Evolutionary conservation across 2,329 filamentous ascomycete genomes (phyloP), one percentile per base, ranked within the genome.

Genomic region (Coniosporium tulheliwenetii): DNA sequence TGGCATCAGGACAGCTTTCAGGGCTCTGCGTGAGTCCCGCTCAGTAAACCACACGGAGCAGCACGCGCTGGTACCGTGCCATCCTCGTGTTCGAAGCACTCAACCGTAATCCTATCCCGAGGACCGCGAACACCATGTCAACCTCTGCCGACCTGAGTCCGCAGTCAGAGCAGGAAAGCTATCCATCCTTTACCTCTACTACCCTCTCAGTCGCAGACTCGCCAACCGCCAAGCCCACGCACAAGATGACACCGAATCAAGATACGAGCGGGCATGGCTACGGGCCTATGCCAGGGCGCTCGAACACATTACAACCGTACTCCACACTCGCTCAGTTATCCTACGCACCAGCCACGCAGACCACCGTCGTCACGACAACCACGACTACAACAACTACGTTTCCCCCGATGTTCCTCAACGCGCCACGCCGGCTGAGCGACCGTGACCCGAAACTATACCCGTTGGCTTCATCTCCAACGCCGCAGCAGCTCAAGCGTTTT

Each of bases 401-500:
- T 49, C 87, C 89, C 37, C 85, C 85, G n/a, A 68, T 95, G 43
- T 69, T 84, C 42, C 76, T 94, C 49, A 78, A 77, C 48, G 75
- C 83, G 44, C 81, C 85, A 16, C 75, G 75, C 40, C 74, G 77
- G 39, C 70, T 86, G 30, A 67, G 73, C 44, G 72, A 79, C 41
- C 75, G 94, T 43, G 86, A 96, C 59, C 71, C 81, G 10, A 93
- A 93, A 58, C 77, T 91, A 51, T 98, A 93, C 58, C 91, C 91
- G 33, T 69, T 98, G 29, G 89, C 89, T 32, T 72, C 75, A 46
- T 79, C 83, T 39, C 81, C 85, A 1, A 93, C 87, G 1, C 91
- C 91, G 2, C 73, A 77, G 12, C 79, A 82, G 39, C 66, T 98
- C 44, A 76, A 77, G 46, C 78, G 77, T 42, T 81, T 96, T 55